These are phyloP conservation scores for Colletotrichum tamarilloi DNA, from an alignment of 2,329 filamentous ascomycete genomes.

Conservation along the genomic window DNA sequence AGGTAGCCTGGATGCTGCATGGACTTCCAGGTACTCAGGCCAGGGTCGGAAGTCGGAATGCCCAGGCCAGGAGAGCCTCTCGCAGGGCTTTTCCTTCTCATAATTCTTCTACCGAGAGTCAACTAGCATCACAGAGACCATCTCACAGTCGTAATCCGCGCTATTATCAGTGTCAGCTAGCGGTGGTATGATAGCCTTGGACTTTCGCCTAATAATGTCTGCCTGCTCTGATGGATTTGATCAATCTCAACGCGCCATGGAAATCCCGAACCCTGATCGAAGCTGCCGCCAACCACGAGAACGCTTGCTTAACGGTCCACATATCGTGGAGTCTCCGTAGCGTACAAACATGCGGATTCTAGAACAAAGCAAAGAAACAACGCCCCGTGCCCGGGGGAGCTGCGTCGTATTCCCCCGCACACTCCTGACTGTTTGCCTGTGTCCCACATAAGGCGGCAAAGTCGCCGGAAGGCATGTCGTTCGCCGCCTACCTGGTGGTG, in stretches of 20 bases:
- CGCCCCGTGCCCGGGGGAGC: background rate
- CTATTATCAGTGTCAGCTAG: background rate
- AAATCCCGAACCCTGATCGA: background rate
- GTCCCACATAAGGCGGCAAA: conserved; percentile 1
- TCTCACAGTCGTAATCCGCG: background rate
- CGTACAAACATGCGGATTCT: background rate
- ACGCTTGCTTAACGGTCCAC: background rate
- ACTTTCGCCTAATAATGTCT: background rate
- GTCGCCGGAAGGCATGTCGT: background rate
- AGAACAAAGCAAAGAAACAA: conserved; percentile 9
- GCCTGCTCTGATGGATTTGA: background rate
- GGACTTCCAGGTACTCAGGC: background rate
- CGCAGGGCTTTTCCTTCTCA: background rate
- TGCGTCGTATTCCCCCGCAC: background rate
- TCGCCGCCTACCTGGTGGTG: background rate
- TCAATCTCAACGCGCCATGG: background rate
- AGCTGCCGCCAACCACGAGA: background rate
- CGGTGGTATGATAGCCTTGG: too few relatives aligned
- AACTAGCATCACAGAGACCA: background rate
- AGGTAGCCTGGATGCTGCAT: conserved; percentile 3
- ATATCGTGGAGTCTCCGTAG: background rate
- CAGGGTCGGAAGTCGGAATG: background rate
- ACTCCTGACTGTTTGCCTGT: background rate
- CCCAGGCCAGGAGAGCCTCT: conserved; percentile 13
- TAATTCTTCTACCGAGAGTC: background rate